phyloP scores from a whole-genome alignment of 371 early-diverging fungal species.

The Rhizopus sp. region DNA sequence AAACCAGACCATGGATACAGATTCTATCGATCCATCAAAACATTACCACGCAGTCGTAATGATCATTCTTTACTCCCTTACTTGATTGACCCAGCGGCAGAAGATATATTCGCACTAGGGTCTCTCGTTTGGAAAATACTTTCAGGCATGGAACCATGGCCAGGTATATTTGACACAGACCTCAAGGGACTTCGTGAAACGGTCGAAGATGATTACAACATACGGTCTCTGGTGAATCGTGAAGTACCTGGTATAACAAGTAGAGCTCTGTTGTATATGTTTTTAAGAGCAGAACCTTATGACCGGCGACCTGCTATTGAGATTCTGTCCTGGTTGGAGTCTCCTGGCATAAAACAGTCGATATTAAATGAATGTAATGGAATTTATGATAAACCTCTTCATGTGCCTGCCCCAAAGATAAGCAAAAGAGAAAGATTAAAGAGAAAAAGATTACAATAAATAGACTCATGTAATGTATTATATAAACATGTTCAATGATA shows the following conservation, averaged over 20 bases:
- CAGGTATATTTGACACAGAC: conserved; percentile 63
- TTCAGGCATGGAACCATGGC: conserved; percentile 67
- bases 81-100: conserved; percentile 58
- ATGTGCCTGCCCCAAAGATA: neutral
- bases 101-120: conserved; percentile 64
- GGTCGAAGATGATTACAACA: conserved; percentile 50
- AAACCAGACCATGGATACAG: conserved; percentile 64
- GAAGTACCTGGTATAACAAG: conserved; percentile 50
- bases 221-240: conserved; percentile 45
- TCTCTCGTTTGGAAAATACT: conserved; percentile 64
- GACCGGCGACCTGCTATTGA: conserved; percentile 48
- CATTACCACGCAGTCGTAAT: conserved; percentile 51
- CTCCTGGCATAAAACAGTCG: conserved; percentile 21
- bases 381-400: neutral
- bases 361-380: conserved; percentile 41
- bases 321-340: conserved; percentile 44
- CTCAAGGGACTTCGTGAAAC: conserved; percentile 54
- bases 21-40: conserved; percentile 60
- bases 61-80: conserved; percentile 45
- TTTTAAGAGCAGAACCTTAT: conserved; percentile 45
- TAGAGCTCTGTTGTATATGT: conserved; percentile 42
- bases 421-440: neutral
- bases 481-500: no score
- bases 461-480: neutral
- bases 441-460: conserved; percentile 1